Evolutionary conservation across 441 rosid species (phyloP).

Genomic region (Rhodomyrtus psidioides): DNA sequence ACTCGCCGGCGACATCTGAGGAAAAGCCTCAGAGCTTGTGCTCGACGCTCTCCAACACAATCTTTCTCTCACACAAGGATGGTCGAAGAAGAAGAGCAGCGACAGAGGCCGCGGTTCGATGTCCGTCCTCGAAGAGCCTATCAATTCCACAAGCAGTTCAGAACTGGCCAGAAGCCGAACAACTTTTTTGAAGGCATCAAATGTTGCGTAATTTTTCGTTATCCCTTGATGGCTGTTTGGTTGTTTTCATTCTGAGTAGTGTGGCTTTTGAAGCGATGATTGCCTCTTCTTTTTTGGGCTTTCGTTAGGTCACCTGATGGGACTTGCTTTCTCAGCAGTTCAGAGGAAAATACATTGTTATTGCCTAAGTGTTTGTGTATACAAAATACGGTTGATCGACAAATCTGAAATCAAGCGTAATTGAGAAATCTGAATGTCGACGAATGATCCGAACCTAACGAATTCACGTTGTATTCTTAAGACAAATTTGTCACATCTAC

Average conservation of each 20-base stretch:
- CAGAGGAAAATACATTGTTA: conserved; percentile 63
- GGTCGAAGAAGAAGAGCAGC: conserved; percentile 18
- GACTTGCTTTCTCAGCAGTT: conserved; percentile 58
- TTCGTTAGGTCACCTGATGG: conserved; percentile 9
- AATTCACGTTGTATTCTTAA: no score
- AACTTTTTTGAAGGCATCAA: conserved; percentile 75
- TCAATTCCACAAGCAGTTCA: conserved; percentile 59
- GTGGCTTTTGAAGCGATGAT: not conserved
- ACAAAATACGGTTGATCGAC: no score
- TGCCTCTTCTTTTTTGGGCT: no score
- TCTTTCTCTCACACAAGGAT: not conserved
- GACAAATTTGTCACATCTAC: no score
- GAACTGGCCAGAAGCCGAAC: conserved; percentile 45
- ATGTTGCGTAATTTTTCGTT: conserved; percentile 29
- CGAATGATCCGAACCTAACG: not conserved
- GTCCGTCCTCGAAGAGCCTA: conserved; percentile 47
- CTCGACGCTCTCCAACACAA: not conserved
- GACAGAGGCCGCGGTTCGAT: conserved; percentile 23
- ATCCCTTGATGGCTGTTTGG: not conserved
- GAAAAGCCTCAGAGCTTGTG: not conserved
- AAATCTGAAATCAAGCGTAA: no score
- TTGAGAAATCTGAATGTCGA: not conserved
- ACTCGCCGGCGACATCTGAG: not conserved
- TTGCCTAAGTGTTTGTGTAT: conserved; percentile 37
- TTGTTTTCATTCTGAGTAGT: not conserved